Percentiles rank a stretch among this genome's conserved stretches.
Conservation (phyloP, 2,329 filamentous ascomycete genomes). For the Colletotrichum liriopes region DNA sequence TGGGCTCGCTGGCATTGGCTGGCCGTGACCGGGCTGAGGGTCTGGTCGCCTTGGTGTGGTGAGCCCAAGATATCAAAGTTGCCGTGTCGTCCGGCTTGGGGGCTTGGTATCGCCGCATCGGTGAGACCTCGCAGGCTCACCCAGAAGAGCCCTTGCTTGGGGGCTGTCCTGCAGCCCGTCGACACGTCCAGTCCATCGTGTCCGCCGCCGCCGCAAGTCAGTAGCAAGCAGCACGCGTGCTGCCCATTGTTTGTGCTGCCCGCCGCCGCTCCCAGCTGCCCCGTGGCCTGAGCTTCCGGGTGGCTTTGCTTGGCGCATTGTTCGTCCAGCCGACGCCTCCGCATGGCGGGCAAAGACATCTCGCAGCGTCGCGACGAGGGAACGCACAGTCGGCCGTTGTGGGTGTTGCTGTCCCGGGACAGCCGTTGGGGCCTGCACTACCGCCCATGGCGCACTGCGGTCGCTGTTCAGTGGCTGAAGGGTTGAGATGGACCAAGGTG, state of each 20-base stretch:
- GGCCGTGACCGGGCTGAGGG: neutral
- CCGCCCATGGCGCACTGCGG: neutral
- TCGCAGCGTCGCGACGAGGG: neutral
- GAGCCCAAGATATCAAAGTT: conserved; percentile 18
- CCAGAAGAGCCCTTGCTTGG: neutral
- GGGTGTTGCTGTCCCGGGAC: neutral
- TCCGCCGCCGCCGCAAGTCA: neutral
- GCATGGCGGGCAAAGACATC: neutral
- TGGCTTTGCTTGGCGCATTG: conserved; percentile 2
- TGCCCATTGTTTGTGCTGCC: too few species aligned
- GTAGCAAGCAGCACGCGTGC: too few species aligned
- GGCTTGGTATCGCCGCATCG: conserved; percentile 18
- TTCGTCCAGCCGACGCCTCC: neutral
- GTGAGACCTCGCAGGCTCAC: conserved; percentile 6
- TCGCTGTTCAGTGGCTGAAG: neutral
- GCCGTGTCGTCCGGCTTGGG: conserved; percentile 27
- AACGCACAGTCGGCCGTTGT: neutral
- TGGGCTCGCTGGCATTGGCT: conserved; percentile 5
- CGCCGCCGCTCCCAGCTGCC: neutral
- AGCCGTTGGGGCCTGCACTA: neutral
- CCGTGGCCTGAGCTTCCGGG: neutral
- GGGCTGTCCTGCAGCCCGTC: neutral
- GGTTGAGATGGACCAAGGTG: conserved; percentile 12
- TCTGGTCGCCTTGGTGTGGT: neutral
- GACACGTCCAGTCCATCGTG: neutral